Conservation (phyloP, 768 basidiomycete genomes). For the Candolleomyces efflorescens region DNA sequence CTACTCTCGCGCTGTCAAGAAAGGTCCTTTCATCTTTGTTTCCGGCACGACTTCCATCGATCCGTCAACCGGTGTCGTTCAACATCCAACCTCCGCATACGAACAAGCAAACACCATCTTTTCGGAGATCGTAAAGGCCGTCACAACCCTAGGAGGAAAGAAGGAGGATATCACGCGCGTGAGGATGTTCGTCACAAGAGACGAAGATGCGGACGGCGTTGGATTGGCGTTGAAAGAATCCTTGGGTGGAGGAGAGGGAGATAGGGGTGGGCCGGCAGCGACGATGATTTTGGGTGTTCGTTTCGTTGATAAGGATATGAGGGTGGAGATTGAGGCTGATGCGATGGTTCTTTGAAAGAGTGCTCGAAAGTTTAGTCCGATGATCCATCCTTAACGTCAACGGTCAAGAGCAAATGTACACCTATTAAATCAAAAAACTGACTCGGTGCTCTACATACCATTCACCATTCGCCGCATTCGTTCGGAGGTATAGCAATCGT, state of each 20-base stretch:
- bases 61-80: neutral
- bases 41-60: conserved; percentile 51
- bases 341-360: conserved; percentile 38
- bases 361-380: too few species aligned
- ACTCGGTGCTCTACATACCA: too few species aligned
- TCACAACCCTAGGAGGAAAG: conserved; percentile 39
- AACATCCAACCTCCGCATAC: conserved; percentile 26
- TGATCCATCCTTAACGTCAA: too few species aligned
- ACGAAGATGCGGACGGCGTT: conserved; percentile 34
- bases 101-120: conserved; percentile 41
- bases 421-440: too few species aligned
- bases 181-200: conserved; percentile 44
- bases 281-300: conserved; percentile 48
- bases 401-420: too few species aligned
- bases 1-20: conserved; percentile 48
- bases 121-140: conserved; percentile 37
- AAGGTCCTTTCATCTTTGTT: conserved; percentile 49
- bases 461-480: too few species aligned
- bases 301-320: conserved; percentile 46
- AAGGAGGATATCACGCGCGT: conserved; percentile 42
- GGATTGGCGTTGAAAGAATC: conserved; percentile 38
- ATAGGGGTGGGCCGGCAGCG: conserved; percentile 38
- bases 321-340: conserved; percentile 54
- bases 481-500: too few species aligned
- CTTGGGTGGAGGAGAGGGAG: conserved; percentile 24